phyloP scores from a whole-genome alignment of 495 filamentous ascomycete genomes.

The Ramalina peruviana region DNA sequence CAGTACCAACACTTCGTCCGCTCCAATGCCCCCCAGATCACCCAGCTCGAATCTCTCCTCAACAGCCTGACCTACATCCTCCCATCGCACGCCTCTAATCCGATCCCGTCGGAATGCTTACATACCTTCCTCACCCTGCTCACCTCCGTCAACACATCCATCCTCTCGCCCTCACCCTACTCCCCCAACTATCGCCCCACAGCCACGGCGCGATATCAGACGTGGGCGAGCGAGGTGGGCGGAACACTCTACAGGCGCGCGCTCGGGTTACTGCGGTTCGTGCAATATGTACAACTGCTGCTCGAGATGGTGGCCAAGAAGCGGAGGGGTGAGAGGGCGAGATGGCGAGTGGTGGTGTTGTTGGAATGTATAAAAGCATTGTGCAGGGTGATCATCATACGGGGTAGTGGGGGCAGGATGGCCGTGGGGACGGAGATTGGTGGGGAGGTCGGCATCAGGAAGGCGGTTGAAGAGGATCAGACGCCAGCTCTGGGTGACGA shows the following conservation, averaged over 20 bases:
- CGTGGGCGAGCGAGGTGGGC: slow-evolving; percentile 48
- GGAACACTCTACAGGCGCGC: slow-evolving; percentile 61
- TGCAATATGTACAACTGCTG: slow-evolving; percentile 83
- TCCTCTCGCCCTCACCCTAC: slow-evolving; percentile 53
- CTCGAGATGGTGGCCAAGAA: slow-evolving; percentile 81
- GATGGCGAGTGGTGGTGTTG: slow-evolving; percentile 82
- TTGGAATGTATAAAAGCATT: slow-evolving; percentile 79
- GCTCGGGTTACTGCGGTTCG: slow-evolving; percentile 60
- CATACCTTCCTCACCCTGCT: slow-evolving; percentile 80
- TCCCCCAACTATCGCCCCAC: slow-evolving; percentile 4
- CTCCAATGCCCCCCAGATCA: slow-evolving; percentile 81
- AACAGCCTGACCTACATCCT: slow-evolving; percentile 91
- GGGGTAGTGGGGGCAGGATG: slow-evolving; percentile 44
- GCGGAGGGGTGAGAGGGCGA: slow-evolving; percentile 58
- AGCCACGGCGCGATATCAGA: slow-evolving; percentile 14
- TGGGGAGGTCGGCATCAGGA: slow-evolving; percentile 2
- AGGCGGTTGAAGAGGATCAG: slow-evolving; percentile 17
- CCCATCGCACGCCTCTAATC: slow-evolving; percentile 82
- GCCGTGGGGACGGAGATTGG: slow-evolving; percentile 9
- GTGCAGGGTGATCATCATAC: slow-evolving; percentile 68
- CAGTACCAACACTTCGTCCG: slow-evolving; percentile 87
- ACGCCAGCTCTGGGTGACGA: slow-evolving; percentile 30
- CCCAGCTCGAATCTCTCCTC: slow-evolving; percentile 83
- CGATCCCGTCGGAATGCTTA: slow-evolving; percentile 85
- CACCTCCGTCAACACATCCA: slow-evolving; percentile 84